Conservation (phyloP, 2,329 filamentous ascomycete genomes). For the Xylariaceae sp. region DNA sequence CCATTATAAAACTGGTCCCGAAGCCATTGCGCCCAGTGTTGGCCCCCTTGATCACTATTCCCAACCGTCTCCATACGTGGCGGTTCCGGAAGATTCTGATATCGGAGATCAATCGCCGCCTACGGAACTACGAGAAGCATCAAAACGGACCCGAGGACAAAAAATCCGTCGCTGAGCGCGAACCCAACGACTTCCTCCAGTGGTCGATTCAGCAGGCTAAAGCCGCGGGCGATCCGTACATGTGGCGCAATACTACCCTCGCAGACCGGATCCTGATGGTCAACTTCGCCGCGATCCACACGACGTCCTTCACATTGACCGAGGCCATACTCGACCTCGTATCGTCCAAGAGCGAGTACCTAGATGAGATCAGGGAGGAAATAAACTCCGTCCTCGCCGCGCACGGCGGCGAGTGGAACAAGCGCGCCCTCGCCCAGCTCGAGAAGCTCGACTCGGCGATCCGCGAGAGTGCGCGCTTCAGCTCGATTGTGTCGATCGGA, state of each 20-base stretch:
- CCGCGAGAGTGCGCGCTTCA: conserved; percentile 47
- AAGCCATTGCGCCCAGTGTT: conserved; percentile 27
- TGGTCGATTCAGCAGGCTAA: conserved; percentile 33
- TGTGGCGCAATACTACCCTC: conserved; percentile 32
- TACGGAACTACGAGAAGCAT: conserved; percentile 25
- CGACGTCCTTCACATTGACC: conserved; percentile 45
- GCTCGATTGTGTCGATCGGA: conserved; percentile 38
- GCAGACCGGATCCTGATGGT: conserved; percentile 42
- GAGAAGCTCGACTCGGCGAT: conserved; percentile 48
- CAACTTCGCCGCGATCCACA: conserved; percentile 50
- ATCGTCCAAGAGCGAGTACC: not conserved
- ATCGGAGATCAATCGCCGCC: conserved; percentile 31
- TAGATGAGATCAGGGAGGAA: conserved; percentile 5
- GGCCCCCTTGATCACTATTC: conserved; percentile 29
- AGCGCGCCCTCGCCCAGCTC: conserved; percentile 42
- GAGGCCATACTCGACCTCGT: conserved; percentile 51
- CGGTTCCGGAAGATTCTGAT: conserved; percentile 26
- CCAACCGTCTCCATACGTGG: conserved; percentile 29
- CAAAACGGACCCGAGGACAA: not conserved
- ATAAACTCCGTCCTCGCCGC: conserved; percentile 42
- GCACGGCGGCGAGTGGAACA: conserved; percentile 41
- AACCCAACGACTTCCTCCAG: conserved; percentile 34
- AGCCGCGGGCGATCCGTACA: conserved; percentile 23
- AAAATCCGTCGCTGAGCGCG: not conserved
- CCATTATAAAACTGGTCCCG: conserved; percentile 30